Evolutionary conservation across 768 basidiomycete genomes (phyloP).

Genomic region (Tremella mesenterica): DNA sequence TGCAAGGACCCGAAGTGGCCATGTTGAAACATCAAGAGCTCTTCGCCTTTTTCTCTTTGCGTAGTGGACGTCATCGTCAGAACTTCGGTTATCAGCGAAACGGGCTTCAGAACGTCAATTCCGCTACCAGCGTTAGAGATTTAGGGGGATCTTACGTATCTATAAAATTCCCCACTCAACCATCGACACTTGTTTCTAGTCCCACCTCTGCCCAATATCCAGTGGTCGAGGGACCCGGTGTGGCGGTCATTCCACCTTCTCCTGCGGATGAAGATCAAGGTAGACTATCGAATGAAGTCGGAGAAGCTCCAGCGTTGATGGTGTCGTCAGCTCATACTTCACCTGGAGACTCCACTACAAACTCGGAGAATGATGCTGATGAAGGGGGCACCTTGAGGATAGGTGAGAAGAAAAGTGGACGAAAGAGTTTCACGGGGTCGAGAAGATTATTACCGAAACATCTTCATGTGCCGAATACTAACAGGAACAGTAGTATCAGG

Average conservation of each 20-base stretch:
- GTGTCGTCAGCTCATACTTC: not conserved
- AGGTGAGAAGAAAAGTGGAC: constrained; percentile 8
- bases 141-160: constrained; percentile 34
- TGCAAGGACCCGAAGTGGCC: constrained; percentile 77
- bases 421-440: not conserved
- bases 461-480: constrained; percentile 30
- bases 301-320: not conserved
- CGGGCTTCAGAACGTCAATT: constrained; percentile 8
- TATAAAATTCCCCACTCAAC: not conserved
- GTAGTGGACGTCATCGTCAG: constrained; percentile 38
- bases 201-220: too few relatives aligned
- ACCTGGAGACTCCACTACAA: not conserved
- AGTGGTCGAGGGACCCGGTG: too few relatives aligned
- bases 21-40: constrained; percentile 71
- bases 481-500: constrained; percentile 18
- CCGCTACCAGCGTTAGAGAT: constrained; percentile 19
- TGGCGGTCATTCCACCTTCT: too few relatives aligned
- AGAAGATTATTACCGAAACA: constrained; percentile 27
- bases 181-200: too few relatives aligned
- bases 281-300: not conserved
- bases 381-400: too few relatives aligned
- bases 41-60: constrained; percentile 73
- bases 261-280: too few relatives aligned
- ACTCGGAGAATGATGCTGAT: constrained; percentile 4
- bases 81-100: constrained; percentile 14